Conservation (phyloP, 345 rosid genomes). For the Microthlaspi erraticum region DNA sequence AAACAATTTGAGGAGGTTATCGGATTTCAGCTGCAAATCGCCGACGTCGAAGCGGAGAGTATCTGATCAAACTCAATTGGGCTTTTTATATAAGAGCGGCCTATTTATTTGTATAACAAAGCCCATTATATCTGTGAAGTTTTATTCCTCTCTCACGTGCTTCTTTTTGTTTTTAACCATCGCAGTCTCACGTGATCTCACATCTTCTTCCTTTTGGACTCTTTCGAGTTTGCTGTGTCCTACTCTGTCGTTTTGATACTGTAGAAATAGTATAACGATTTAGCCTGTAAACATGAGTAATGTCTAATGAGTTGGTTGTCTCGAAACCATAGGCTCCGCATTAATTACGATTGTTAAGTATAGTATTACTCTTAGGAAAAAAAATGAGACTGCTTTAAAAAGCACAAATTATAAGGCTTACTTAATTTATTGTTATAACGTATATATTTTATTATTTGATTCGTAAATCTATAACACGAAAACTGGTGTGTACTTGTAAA, state of each 20-base stretch:
- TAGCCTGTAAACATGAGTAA: too few relatives aligned
- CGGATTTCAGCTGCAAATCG: conserved; percentile 23
- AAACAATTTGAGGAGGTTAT: neutral
- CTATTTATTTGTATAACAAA: neutral
- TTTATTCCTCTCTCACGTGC: neutral
- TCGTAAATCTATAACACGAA: neutral
- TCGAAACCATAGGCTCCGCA: neutral
- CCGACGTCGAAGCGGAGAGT: conserved; percentile 31
- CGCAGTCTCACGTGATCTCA: conserved; percentile 18
- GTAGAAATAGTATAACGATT: neutral
- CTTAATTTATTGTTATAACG: too few relatives aligned
- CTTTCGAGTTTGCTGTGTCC: neutral
- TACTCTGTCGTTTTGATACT: neutral
- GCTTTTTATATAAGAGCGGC: neutral
- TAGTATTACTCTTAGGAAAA: too few relatives aligned
- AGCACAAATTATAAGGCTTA: too few relatives aligned
- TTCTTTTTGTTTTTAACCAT: neutral
- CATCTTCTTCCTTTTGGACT: conserved; percentile 8
- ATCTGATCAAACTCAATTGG: neutral
- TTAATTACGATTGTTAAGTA: neutral
- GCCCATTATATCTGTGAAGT: conserved; percentile 25
- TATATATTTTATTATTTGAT: neutral
- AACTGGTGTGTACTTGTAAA: neutral
- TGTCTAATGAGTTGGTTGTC: conserved; percentile 14
- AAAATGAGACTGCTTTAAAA: too few relatives aligned